Evolutionary conservation across 352 stramenopile genomes (phyloP), one percentile per base, ranked within the genome.

Genomic region (Phytophthora capsici): DNA sequence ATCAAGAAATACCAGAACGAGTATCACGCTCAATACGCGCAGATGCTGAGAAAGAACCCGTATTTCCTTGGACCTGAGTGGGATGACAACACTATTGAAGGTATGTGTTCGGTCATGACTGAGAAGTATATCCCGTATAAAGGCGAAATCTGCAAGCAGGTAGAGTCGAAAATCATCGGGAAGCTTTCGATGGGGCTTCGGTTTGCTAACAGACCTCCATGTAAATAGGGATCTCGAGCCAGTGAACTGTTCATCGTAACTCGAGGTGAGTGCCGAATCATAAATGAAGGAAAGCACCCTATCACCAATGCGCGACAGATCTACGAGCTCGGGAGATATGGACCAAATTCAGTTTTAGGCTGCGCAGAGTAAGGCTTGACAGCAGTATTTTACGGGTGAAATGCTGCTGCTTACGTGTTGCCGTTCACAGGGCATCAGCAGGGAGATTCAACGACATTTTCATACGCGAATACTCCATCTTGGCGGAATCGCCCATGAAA

Each of bases 1-100:
- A 90, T 94, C 51, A 75, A 92, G 47, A 92, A 90, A 53, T 92
- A 91, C 57, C 82, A 93, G 63, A 92, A 93, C 64, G 82, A 93
- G 36, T 91, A 90, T 50, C 82, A 93, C 57, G 78, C 78, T 6
- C 82, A 91, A 63, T 94, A 94, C 63, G 86, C 82, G 19, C 84
- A 89, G 28, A 77, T 93, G 66, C 71, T 94, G 22, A 75, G 79
- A 26, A 84, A 88, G 65, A 94, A 94, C 36, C 57, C 79, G 1
- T 91, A 91, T 49, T 94, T 94, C 47, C 82, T 82, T 25, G 86
- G 86, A 1, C 72, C 81, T 8, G 86, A 91, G 22, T 94, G 86
- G 86, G 84, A 94, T 60, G 78, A 84, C 57, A 87, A 86, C 34
- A 94, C 84, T 32, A 91, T 94, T 44, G 81, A 93, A 60, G 83